Evolutionary conservation across 2,329 filamentous ascomycete genomes (phyloP), one percentile per base, ranked within the genome.

Genomic region (Beauveria rudraprayagi): DNA sequence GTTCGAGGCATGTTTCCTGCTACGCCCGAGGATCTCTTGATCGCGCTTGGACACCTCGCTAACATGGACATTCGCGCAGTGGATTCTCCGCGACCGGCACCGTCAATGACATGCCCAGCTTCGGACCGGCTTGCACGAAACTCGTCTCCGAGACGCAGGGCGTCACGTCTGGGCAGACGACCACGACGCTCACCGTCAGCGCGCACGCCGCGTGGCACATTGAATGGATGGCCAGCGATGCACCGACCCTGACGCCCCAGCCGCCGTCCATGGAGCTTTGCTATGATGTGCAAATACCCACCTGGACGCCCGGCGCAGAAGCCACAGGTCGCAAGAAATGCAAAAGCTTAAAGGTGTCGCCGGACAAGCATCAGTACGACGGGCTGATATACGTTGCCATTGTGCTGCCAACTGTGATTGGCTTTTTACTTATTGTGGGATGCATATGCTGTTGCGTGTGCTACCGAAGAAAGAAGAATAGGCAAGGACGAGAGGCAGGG

Each of bases 401-500:
- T n/a, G 30, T 57, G 9, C 44, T 57, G n/a, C 55, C 55, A 30
- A 57, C 3, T 1, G 44, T 57, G 3, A 48, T 57, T 24, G 55
- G 55, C 1, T 57, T 57, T 9, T 7, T 57, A 3, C 55, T 57
- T 8, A 47, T 57, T 7, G 11, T 37, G 43, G 55, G 55, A 14
- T 57, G 55, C 8, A 48, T 57, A 24, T 48, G 26, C 16, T 37
- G 55, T 44, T 57, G 55, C 43, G 44, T 57, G 43, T 57, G 55
- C 44, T 57, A 57, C 30, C n/a, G 55, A n/a, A 17, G 55, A 9
- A 57, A 40, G 19, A 57, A 48, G 44, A 48, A 57, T 5, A 24
- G 55, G 8, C 55, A 48, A 40, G 40, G 14, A 17, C 37, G 55
- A 30, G 55, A 47, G 43, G 44, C 55, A 6, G 51, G 26, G 14